Evolutionary conservation across 2,329 filamentous ascomycete genomes (phyloP), one percentile per base, ranked within the genome.

Genomic region (Alternaria sp.): DNA sequence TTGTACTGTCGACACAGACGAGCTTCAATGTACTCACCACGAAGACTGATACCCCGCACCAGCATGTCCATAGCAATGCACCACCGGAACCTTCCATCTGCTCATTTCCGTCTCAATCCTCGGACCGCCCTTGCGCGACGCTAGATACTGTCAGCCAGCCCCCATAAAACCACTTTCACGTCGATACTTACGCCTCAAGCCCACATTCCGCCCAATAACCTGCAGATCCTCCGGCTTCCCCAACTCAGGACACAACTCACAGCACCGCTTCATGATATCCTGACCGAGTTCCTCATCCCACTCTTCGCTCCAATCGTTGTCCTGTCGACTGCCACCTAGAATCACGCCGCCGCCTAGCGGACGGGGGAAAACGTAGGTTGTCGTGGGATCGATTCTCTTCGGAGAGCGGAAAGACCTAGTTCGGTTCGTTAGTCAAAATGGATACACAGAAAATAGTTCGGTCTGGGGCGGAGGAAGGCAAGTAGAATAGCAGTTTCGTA

Each of bases 21-120:
- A 40, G 7, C 15, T 17, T 15, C 17, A 28, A 4, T 0, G 10
- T 15, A 56, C 73, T 63, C 58, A 77, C 73, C 77, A 85, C 32
- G 79, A 81, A 6, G 81, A 80, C 75, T 85, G 84, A 77, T 85
- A 97, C 13, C 94, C 94, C 84, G 91, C 93, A 2, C 92, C 91
- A 2, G 89, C 88, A 78, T 93, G 91, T 0, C 92, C 92, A 72
- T 94, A 94, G 72, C 93, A 92, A 79, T 96, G 92, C 57, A 96
- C 21, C 87, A 86, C 32, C 85, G 89, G 54, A 1, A 77, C 66
- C 5, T 66, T 70, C 66, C 85, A 81, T 49, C 91, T 86, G 67
- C 82, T 82, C 74, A 92, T 90, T 75, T 86, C 81, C 1, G 70
- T 88, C 80, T 96, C 93, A 25, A 97, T 83, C 61, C 94, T 86